A percentile compares a stretch with the other conserved stretches of the same genome.
phyloP scores from a whole-genome alignment of 1,284 basidiomycete genomes.

The Lignosus rhinocerotis region DNA sequence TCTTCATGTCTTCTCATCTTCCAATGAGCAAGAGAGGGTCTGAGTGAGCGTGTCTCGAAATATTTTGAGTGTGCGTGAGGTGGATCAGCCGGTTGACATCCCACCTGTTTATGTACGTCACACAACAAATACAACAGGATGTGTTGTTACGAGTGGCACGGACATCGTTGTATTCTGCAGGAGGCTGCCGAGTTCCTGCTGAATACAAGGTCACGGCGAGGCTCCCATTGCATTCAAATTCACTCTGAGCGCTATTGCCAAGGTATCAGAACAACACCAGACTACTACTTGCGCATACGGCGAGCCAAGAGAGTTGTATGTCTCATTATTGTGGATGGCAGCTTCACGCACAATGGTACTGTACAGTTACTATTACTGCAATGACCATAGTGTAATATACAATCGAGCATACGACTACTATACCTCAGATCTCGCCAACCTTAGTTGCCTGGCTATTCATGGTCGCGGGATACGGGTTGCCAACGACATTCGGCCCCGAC shows the following conservation, averaged over 20 bases:
- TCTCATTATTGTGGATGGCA: not conserved
- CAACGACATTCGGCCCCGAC: slow-evolving; percentile 40
- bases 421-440: slow-evolving; percentile 22
- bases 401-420: not conserved
- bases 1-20: no score
- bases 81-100: not conserved
- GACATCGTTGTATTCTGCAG: not conserved
- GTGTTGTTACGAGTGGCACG: not conserved
- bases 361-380: not conserved
- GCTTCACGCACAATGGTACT: not conserved
- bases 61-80: no score
- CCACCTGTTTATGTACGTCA: not conserved
- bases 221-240: no score
- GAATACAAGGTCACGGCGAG: no score
- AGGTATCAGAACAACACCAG: no score
- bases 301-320: no score
- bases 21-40: no score
- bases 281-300: no score
- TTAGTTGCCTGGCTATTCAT: slow-evolving; percentile 27
- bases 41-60: no score
- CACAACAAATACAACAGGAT: not conserved
- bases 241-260: no score
- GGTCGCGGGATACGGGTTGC: slow-evolving; percentile 37
- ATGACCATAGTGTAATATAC: not conserved
- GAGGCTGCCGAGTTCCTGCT: no score